Evolutionary conservation across 2,329 filamentous ascomycete species (phyloP).

Genomic region (Chaetomium sp.): DNA sequence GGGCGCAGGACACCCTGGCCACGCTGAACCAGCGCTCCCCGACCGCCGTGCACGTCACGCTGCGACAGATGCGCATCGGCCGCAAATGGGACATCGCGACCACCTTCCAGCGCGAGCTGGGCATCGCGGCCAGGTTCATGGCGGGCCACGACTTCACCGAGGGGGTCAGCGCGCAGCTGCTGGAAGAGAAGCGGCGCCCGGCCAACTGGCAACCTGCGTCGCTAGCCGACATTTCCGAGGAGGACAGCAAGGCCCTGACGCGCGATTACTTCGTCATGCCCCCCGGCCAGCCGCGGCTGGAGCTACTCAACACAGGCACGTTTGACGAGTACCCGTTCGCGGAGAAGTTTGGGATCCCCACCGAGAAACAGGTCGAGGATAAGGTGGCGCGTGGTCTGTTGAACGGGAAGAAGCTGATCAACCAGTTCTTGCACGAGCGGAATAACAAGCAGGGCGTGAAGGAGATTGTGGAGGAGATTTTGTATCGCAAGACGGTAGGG

Average conservation of each 20-base stretch:
- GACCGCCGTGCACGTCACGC: conserved; percentile 75
- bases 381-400: conserved; percentile 36
- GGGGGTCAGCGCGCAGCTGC: conserved; percentile 76
- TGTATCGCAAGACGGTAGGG: conserved; percentile 53
- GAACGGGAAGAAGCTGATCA: conserved; percentile 53
- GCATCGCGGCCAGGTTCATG: conserved; percentile 86
- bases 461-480: conserved; percentile 62
- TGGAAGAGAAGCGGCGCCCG: conserved; percentile 49
- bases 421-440: conserved; percentile 53
- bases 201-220: conserved; percentile 72
- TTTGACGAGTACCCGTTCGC: conserved; percentile 70
- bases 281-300: conserved; percentile 41
- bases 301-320: conserved; percentile 55
- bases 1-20: conserved; percentile 71
- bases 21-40: conserved; percentile 76
- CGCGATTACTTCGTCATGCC: conserved; percentile 62
- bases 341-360: conserved; percentile 60
- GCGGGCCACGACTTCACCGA: conserved; percentile 82
- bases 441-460: conserved; percentile 62
- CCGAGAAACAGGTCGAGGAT: conserved; percentile 53
- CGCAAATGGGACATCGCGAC: conserved; percentile 71
- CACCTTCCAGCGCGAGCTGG: conserved; percentile 79
- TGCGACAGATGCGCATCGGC: conserved; percentile 75
- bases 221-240: conserved; percentile 57
- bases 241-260: conserved; percentile 41